Conservation (phyloP, 73 alveolate genomes). For the Paramecium pentaurelia region DNA sequence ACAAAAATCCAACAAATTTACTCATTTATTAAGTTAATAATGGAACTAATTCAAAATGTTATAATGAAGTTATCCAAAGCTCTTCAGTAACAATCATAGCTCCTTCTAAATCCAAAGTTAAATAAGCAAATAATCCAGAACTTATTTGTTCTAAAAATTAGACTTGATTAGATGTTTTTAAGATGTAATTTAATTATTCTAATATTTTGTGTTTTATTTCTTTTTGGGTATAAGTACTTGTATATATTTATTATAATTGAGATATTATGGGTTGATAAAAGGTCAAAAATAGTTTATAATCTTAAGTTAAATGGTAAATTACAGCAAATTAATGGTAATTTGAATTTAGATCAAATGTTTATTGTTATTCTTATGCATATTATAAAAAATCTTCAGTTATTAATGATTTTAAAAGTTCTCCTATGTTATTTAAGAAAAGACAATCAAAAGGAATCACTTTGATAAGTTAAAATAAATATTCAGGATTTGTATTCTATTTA, state of each 20-base stretch:
- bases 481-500: background rate
- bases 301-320: background rate
- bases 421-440: background rate
- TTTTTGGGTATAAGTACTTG: background rate
- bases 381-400: background rate
- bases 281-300: background rate
- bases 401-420: background rate
- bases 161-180: background rate
- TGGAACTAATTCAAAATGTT: background rate
- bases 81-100: slow-evolving; percentile 4
- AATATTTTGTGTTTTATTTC: background rate
- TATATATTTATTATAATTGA: background rate
- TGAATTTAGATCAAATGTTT: background rate
- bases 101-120: background rate
- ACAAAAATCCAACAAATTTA: background rate
- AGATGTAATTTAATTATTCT: background rate
- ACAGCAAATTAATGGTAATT: background rate
- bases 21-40: background rate
- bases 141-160: background rate
- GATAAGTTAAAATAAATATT: background rate
- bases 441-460: slow-evolving; percentile 13
- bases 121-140: slow-evolving; percentile 38
- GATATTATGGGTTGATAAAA: background rate
- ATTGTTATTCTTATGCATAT: background rate
- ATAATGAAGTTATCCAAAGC: background rate